phyloP scores from a whole-genome alignment of 306 rosid species.

The Citrullus mucosospermus region DNA sequence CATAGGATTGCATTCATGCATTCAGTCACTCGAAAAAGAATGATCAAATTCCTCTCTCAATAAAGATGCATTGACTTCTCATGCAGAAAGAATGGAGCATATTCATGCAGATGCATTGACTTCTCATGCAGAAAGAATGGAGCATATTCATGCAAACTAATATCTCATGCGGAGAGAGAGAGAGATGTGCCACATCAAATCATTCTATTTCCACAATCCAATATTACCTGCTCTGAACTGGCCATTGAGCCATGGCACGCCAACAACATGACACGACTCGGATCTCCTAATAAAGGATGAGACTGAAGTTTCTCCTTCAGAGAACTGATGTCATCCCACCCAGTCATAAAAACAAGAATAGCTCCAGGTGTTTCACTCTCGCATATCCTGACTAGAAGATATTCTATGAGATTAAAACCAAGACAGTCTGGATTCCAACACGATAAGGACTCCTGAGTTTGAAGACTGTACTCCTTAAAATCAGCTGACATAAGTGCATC shows the following conservation, averaged over 20 bases:
- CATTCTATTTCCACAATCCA: background rate
- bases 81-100: background rate
- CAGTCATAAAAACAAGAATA: constrained; percentile 92
- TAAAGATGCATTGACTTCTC: background rate
- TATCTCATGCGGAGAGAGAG: background rate
- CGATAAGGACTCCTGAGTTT: constrained; percentile 72
- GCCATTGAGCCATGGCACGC: constrained; percentile 95
- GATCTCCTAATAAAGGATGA: constrained; percentile 65
- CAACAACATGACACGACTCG: constrained; percentile 57
- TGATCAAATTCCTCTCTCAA: background rate
- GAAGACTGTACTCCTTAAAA: constrained; percentile 49
- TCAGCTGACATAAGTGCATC: constrained; percentile 72
- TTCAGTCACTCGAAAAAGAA: background rate
- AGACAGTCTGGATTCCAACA: constrained; percentile 93
- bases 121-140: background rate
- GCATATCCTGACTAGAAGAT: constrained; percentile 64
- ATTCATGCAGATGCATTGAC: background rate
- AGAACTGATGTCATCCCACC: constrained; percentile 93
- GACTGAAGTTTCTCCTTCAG: constrained; percentile 71
- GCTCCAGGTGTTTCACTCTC: constrained; percentile 77
- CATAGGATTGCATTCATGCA: background rate
- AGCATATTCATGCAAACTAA: background rate
- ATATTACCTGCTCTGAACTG: constrained; percentile 78
- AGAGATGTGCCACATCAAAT: background rate
- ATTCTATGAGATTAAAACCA: constrained; percentile 78